Conservation (phyloP, 2,329 filamentous ascomycete species). For the Botrytis paeoniae region DNA sequence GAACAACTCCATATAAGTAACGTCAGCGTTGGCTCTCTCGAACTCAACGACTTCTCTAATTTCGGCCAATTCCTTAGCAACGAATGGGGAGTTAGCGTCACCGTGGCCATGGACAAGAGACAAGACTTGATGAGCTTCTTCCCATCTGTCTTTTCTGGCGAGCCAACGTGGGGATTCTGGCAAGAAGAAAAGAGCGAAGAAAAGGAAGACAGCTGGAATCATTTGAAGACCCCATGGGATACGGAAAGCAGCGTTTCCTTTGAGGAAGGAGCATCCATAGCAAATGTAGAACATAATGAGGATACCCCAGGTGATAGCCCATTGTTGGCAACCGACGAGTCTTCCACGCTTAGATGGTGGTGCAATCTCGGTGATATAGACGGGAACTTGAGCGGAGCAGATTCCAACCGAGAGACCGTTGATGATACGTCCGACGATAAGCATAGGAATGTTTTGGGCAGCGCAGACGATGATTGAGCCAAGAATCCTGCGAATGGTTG, state of each 20-base stretch:
- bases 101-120: slow-evolving; percentile 59
- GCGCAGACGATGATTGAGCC: slow-evolving; percentile 60
- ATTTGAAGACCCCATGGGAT: slow-evolving; percentile 65
- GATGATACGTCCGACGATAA: slow-evolving; percentile 56
- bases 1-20: slow-evolving; percentile 70
- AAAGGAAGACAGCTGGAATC: slow-evolving; percentile 56
- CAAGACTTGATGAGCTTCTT: slow-evolving; percentile 49
- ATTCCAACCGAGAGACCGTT: slow-evolving; percentile 62
- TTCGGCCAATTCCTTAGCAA: slow-evolving; percentile 65
- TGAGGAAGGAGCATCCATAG: slow-evolving; percentile 45
- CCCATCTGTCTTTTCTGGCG: slow-evolving; percentile 58
- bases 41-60: slow-evolving; percentile 77
- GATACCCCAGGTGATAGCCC: slow-evolving; percentile 58
- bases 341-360: slow-evolving; percentile 57
- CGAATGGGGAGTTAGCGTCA: slow-evolving; percentile 61
- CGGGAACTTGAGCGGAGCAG: slow-evolving; percentile 64
- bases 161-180: slow-evolving; percentile 64
- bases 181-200: slow-evolving; percentile 57
- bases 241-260: slow-evolving; percentile 51
- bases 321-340: slow-evolving; percentile 70
- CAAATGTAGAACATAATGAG: slow-evolving; percentile 69
- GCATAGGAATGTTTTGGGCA: slow-evolving; percentile 51
- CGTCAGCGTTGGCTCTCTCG: slow-evolving; percentile 65
- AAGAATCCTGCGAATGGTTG: slow-evolving; percentile 49
- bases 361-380: slow-evolving; percentile 66